phyloP scores from a whole-genome alignment of 306 rosid genomes.

The Sindora glabra region DNA sequence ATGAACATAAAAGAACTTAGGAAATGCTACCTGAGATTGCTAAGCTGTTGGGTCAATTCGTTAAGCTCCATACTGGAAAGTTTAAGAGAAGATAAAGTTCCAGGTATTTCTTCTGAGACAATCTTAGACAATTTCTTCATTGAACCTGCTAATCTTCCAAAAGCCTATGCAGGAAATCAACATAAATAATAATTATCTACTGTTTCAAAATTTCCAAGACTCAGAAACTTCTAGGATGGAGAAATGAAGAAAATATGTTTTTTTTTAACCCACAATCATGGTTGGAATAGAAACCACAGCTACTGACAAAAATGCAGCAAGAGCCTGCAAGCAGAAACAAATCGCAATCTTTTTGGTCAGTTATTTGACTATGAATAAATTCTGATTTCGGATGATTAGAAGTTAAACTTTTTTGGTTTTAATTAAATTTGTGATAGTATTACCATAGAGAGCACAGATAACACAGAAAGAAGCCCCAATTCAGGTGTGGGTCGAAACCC shows the following conservation, averaged over 20 bases:
- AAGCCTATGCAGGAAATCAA: constrained; percentile 29
- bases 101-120: constrained; percentile 41
- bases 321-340: constrained; percentile 21
- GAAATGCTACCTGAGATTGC: constrained; percentile 27
- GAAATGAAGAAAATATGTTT: too few species aligned
- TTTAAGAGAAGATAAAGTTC: constrained; percentile 44
- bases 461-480: constrained; percentile 27
- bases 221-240: too few species aligned
- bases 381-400: too few species aligned
- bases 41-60: constrained; percentile 41
- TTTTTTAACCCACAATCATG: constrained; percentile 23
- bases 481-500: constrained; percentile 26
- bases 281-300: constrained; percentile 42
- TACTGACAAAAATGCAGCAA: constrained; percentile 38
- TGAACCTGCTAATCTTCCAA: constrained; percentile 39
- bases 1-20: background rate
- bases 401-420: too few species aligned
- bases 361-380: background rate
- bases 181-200: background rate
- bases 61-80: constrained; percentile 50
- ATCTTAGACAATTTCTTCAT: constrained; percentile 32
- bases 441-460: constrained; percentile 33
- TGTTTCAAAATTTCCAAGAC: background rate
- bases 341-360: background rate
- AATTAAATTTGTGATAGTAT: background rate